Conservation (phyloP, 192 early-diverging fungal genomes). For the Rhizophagus prolifer region DNA sequence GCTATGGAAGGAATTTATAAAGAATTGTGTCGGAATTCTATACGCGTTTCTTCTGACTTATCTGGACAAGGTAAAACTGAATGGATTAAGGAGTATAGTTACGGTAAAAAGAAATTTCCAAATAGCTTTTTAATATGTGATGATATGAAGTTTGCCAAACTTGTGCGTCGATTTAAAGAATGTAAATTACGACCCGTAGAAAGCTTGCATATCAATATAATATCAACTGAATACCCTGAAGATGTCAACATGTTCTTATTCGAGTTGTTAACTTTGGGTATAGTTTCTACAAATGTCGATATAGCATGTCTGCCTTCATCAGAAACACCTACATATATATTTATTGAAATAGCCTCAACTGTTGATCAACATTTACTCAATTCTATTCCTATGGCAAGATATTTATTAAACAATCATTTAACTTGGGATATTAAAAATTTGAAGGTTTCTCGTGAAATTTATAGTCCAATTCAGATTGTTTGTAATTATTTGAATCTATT, state of each 20-base stretch:
- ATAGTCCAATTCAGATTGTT: conserved; percentile 20
- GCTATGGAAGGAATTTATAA: conserved; percentile 15
- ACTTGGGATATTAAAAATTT: conserved; percentile 24
- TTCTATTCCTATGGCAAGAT: conserved; percentile 12
- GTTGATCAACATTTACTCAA: conserved; percentile 17
- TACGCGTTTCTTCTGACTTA: conserved; percentile 20
- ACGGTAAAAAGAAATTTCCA: neutral
- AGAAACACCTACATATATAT: neutral
- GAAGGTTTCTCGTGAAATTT: conserved; percentile 13
- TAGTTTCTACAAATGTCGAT: neutral
- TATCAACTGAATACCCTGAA: conserved; percentile 11
- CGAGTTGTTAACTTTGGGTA: neutral
- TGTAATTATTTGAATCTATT: conserved; percentile 22
- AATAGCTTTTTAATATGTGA: conserved; percentile 25
- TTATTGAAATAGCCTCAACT: conserved; percentile 32
- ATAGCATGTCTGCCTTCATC: neutral
- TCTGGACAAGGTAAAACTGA: conserved; percentile 31
- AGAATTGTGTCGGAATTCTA: conserved; percentile 20
- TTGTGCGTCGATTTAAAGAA: conserved; percentile 17
- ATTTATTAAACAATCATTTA: neutral
- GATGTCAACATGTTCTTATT: conserved; percentile 16
- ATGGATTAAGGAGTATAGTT: conserved; percentile 13
- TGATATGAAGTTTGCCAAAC: neutral
- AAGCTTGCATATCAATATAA: neutral
- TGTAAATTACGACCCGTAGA: conserved; percentile 1